Evolutionary conservation across 179 eudicot genomes (phyloP), one percentile per base, ranked within the genome.

Genomic region (Silene vulgaris): DNA sequence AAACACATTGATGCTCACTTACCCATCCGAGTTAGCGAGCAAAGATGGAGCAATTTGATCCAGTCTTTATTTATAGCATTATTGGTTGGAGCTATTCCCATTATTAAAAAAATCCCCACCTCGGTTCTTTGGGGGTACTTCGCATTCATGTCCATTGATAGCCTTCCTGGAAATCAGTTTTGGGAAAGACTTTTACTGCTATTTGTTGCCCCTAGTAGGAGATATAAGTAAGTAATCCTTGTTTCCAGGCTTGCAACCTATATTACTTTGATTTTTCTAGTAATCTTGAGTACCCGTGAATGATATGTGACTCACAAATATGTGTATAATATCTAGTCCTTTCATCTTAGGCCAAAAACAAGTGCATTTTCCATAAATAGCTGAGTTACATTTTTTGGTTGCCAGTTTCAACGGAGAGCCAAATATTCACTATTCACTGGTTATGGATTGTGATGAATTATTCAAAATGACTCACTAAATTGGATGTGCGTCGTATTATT

Each of bases 91-190:
- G 92, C 84, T 19, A 85, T 91, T 72, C 98, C 98, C 2, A 75
- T 85, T 20, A 86, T 93, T 78, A 91, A 84, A 85, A 74, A 66
- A 86, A 91, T 91, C 65, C 98, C 98, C 4, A 90, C 97, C n/a
- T 91, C 98, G 2, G 93, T 93, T 80, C 88, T 91, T 11, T 93
- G 98, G 98, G 97, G 98, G 62, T 93, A 93, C 73, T 93, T 93
- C 65, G 96, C 98, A 56, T 93, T 86, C 86, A 93, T 93, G 98
- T 89, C 96, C 70, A 89, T 93, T 23, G 97, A 91, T 70, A 93
- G 98, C 65, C 96, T 93, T 76, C 98, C 96, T 4, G 98, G 98
- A 50, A 93, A 89, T 74, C 98, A 93, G 81, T 91, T 93, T 67
- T 93, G 97, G 97, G 98, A 93, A 77, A 84, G 98, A 79, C 8